Base-by-base conservation (phyloP, 2,329 filamentous ascomycete genomes). In the Pseudovirgaria hyperparasitica region DNA sequence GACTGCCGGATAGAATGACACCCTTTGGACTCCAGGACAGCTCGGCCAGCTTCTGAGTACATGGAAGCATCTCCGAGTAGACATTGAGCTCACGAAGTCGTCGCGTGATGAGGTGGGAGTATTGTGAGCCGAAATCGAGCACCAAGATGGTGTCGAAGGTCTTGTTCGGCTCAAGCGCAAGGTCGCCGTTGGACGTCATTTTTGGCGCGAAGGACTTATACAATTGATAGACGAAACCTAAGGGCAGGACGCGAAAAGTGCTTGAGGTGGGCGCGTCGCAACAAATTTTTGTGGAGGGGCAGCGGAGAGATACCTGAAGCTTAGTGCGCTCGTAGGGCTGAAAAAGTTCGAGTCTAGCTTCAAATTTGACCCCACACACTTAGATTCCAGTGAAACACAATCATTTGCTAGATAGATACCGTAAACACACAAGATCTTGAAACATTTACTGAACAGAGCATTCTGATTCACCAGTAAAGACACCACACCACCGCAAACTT, bases 61-160 rank as follows among this genome's bases (percentile, higher is more conserved):
- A 92, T 13, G 81, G 81, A 22, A 92, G 72, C 76, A 92, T 79
- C 61, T 93, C 85, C 35, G 74, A 74, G 63, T 81, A 93, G 52
- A 92, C 70, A 60, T 77, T 78, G 55, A 92, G 68, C 42, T 79
- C 72, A 41, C 84, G 70, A 16, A 92, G 67, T 18, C 82, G 72
- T 29, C 82, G 67, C 7, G 74, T 73, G 46, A 86, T 84, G 20
- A 86, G 62, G 52, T 85, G 78, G 21, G 72, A 75, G 45, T 76
- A 78, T 55, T 82, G 76, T 14, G 70, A 76, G 38, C 70, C 76
- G 49, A 81, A 82, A 54, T 82, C 76, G 42, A 82, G 60, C 37
- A 76, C 72, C 38, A 82, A 60, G 42, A 82, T 76, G 38, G 77
- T 82, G 62, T 77, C 65, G 52, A 68, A 67, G 39, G 58, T 53